A percentile compares a stretch with the other conserved stretches of the same genome.
These are phyloP conservation scores for Backusella westeae DNA, from an alignment of 192 early-diverging fungal species.

Conservation along the genomic window DNA sequence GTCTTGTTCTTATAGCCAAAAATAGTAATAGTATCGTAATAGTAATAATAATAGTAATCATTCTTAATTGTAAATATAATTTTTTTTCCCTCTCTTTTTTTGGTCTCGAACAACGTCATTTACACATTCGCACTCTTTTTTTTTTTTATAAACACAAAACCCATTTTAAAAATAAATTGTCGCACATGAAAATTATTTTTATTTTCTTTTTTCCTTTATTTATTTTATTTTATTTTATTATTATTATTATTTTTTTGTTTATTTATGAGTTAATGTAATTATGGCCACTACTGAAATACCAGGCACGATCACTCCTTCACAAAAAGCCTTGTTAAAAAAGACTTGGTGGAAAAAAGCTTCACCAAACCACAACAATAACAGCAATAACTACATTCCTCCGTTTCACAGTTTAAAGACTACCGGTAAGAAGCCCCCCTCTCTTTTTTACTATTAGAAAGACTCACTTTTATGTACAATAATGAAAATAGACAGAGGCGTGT, in stretches of 20 bases:
- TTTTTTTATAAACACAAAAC: not conserved
- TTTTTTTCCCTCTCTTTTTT: not conserved
- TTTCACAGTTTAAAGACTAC: not conserved
- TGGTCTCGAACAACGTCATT: slow-evolving; percentile 6
- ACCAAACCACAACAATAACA: slow-evolving; percentile 12
- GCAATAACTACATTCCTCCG: not conserved
- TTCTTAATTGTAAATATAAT: not conserved
- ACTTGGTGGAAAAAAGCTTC: slow-evolving; percentile 32
- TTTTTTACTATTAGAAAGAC: too few relatives aligned
- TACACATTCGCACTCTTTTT: not conserved
- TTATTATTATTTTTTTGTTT: too few relatives aligned
- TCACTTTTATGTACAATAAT: not conserved
- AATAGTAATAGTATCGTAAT: not conserved
- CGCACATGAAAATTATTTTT: not conserved
- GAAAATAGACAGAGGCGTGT: slow-evolving; percentile 19
- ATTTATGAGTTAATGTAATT: not conserved
- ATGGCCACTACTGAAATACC: slow-evolving; percentile 13
- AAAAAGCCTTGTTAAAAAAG: slow-evolving; percentile 3
- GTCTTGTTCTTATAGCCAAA: too few relatives aligned
- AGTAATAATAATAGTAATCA: not conserved
- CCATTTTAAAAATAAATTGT: not conserved
- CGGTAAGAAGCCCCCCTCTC: not conserved
- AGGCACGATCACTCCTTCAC: slow-evolving; percentile 2
- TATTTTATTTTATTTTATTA: not conserved
- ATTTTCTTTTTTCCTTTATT: not conserved